Evolutionary conservation across 2,329 filamentous ascomycete species (phyloP).

Genomic region (Clonostachys sp.): DNA sequence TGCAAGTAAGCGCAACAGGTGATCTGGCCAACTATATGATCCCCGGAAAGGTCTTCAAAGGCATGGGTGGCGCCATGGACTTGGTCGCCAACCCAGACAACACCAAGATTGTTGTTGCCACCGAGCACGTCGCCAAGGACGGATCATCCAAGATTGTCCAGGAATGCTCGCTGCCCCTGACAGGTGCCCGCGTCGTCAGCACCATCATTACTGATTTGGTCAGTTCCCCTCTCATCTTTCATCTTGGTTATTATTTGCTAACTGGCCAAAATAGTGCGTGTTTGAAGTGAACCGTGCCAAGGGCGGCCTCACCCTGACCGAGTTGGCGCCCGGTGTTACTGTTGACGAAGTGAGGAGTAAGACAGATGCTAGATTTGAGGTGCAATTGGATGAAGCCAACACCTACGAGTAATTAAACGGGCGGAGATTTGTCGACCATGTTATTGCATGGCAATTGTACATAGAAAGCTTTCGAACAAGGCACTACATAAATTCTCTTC

Average conservation of each 20-base stretch:
- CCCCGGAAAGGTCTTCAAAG: slow-evolving; percentile 81
- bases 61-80: slow-evolving; percentile 79
- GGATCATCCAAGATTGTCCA: slow-evolving; percentile 65
- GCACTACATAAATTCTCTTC: not conserved
- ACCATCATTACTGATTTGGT: slow-evolving; percentile 72
- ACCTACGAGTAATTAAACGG: too few relatives aligned
- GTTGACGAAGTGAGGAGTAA: slow-evolving; percentile 65
- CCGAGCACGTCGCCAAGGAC: slow-evolving; percentile 66
- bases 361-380: slow-evolving; percentile 63
- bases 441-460: too few relatives aligned
- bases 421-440: too few relatives aligned
- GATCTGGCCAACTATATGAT: slow-evolving; percentile 91
- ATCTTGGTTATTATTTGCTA: not conserved
- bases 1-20: slow-evolving; percentile 74
- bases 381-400: slow-evolving; percentile 18
- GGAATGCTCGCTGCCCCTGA: slow-evolving; percentile 59
- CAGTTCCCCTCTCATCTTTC: slow-evolving; percentile 22
- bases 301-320: slow-evolving; percentile 62
- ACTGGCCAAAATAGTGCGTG: slow-evolving; percentile 46
- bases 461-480: too few relatives aligned
- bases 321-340: slow-evolving; percentile 63
- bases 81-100: slow-evolving; percentile 65
- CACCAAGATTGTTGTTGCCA: slow-evolving; percentile 69
- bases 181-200: slow-evolving; percentile 61
- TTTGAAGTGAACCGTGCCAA: slow-evolving; percentile 62